These are phyloP conservation scores for Endoconidiophora polonica DNA, from an alignment of 2,329 filamentous ascomycete species.

Conservation along the genomic window DNA sequence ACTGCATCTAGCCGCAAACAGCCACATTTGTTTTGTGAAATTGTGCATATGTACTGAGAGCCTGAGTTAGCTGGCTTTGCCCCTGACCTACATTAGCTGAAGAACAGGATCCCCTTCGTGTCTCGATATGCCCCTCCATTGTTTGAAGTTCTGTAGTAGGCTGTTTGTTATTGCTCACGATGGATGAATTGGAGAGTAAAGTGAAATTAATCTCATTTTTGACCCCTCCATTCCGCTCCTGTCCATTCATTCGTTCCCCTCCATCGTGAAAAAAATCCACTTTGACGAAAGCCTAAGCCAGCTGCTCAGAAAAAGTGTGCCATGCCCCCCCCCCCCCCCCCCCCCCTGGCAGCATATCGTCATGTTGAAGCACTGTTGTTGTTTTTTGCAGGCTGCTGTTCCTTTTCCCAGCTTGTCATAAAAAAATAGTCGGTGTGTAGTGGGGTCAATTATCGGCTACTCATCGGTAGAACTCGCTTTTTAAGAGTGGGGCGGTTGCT, in stretches of 20 bases:
- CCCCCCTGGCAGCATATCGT: neutral
- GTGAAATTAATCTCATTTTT: neutral
- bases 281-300: neutral
- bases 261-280: neutral
- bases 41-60: too few species aligned
- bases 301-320: neutral
- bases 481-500: neutral
- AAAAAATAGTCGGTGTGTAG: constrained; percentile 10
- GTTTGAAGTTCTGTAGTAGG: too few species aligned
- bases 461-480: neutral
- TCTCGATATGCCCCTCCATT: too few species aligned
- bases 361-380: neutral
- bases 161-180: too few species aligned
- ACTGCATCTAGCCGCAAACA: too few species aligned
- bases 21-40: too few species aligned
- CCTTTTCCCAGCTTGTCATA: neutral
- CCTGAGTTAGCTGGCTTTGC: too few species aligned
- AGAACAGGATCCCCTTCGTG: too few species aligned
- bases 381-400: neutral
- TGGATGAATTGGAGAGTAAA: too few species aligned
- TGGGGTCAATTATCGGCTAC: constrained; percentile 6
- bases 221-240: constrained; percentile 3
- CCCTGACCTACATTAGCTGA: too few species aligned
- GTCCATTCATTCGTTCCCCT: neutral
- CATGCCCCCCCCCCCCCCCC: neutral